Evolutionary conservation across 352 stramenopile species (phyloP), one percentile per base, ranked within the genome.

Genomic region (Stephanocyclus meneghinianus): DNA sequence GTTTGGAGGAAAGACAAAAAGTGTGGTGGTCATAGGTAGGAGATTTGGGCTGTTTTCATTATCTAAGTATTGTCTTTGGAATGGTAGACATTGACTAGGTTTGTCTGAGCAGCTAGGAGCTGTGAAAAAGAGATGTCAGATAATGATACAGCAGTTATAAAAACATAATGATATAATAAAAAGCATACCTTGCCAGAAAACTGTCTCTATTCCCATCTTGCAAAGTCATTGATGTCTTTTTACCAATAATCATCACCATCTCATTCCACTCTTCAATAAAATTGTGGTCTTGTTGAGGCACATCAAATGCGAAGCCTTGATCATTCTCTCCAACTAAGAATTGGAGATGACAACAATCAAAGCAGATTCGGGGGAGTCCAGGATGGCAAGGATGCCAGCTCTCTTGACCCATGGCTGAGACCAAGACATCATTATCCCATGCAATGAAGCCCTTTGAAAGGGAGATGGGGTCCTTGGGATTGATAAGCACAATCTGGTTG

Each of bases 41-140:
- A 63, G 55, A 30, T 63, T 63, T 0, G 1, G 0, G 32, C 2
- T 63, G 55, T 13, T 26, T 4, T 11, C 32, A 63, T 13, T 8
- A 26, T 18, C 55, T 21, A 45, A 15, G 29, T 45, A 4, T 40
- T 44, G 26, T 13, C 29, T 40, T 47, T 21, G 29, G 21, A n/a
- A 44, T 63, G 55, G 2, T 63, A 4, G 8, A 1, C 26, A 63
- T 63, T 21, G 7, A 63, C 55, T 3, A 63, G 55, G 44, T 15
- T 63, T 8, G 55, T 45, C 55, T 63, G 55, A 63, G 55, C 55
- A 40, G 55, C 47, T 63, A n/a, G 2, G n/a, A 63, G 55, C 55
- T 63, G n/a, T 18, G 4, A 62, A 40, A 18, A 21, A 21, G 2
- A 40, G 50, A 15, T 32, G 50, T n/a, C 4, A 4, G n/a, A 29